Percentiles rank a stretch among this genome's conserved stretches.
Conservation (phyloP, 2,329 filamentous ascomycete genomes). For the Phoma sp. region DNA sequence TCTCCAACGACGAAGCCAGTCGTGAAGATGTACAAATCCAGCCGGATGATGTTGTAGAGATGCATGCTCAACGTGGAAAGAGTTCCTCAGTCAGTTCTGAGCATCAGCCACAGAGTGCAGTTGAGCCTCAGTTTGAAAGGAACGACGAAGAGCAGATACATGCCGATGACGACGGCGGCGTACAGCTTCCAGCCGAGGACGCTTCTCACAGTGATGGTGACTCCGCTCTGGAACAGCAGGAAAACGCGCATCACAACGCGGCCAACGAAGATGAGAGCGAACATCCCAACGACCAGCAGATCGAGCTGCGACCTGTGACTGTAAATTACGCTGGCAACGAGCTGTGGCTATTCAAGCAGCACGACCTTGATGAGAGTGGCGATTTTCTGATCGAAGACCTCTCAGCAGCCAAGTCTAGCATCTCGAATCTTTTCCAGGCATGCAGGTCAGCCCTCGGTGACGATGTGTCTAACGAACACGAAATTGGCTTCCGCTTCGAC, state of each 20-base stretch:
- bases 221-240: neutral
- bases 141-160: conserved; percentile 10
- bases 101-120: neutral
- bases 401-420: conserved; percentile 31
- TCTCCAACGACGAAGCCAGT: neutral
- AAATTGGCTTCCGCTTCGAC: conserved; percentile 53
- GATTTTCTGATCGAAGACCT: conserved; percentile 40
- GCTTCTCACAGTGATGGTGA: conserved; percentile 10
- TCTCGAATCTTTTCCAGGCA: conserved; percentile 63
- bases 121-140: neutral
- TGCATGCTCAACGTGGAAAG: neutral
- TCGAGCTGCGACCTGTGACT: conserved; percentile 30
- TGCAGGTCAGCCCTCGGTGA: conserved; percentile 63
- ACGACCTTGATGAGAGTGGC: conserved; percentile 37
- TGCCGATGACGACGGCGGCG: conserved; percentile 22
- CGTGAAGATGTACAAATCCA: neutral
- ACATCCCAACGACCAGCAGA: conserved; percentile 17
- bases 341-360: conserved; percentile 40
- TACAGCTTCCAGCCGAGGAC: conserved; percentile 20
- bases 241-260: conserved; percentile 17
- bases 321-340: conserved; percentile 40
- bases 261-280: conserved; percentile 20
- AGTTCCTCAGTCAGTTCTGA: neutral
- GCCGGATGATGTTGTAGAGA: neutral
- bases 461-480: conserved; percentile 61